Percentiles rank a stretch among this genome's conserved stretches.
phyloP scores from a whole-genome alignment of 1,284 basidiomycete species.

The Ganoderma lucidum region DNA sequence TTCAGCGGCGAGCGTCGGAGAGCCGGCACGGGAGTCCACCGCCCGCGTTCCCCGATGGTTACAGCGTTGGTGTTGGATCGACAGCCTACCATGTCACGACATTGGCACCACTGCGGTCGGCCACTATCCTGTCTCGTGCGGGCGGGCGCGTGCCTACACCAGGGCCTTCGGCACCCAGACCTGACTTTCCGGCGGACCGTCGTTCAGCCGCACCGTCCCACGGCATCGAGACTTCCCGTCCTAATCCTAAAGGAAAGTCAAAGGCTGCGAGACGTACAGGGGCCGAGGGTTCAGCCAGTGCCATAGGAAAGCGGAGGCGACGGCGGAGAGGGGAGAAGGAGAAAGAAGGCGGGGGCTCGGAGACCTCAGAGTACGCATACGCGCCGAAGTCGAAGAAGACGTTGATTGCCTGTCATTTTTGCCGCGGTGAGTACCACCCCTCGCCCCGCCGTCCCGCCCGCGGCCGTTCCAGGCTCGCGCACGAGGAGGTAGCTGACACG shows the following conservation, averaged over 20 bases:
- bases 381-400: conserved; percentile 54
- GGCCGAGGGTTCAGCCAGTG: conserved; percentile 6
- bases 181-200: conserved; percentile 7
- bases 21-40: conserved; percentile 24
- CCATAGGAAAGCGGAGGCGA: conserved; percentile 16
- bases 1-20: conserved; percentile 13
- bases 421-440: conserved; percentile 60
- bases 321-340: conserved; percentile 21
- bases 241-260: not conserved
- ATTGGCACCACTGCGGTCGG: conserved; percentile 24
- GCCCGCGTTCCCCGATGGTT: conserved; percentile 20
- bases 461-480: conserved; percentile 7
- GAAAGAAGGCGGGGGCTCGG: conserved; percentile 26
- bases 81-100: conserved; percentile 33
- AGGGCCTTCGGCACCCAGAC: conserved; percentile 5
- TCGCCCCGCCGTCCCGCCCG: conserved; percentile 7
- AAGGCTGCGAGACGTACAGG: not conserved
- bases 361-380: conserved; percentile 34
- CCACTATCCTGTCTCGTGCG: conserved; percentile 22
- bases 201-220: conserved; percentile 5
- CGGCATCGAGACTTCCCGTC: too few species aligned
- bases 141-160: conserved; percentile 11
- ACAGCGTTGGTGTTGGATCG: conserved; percentile 27
- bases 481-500: conserved; percentile 22
- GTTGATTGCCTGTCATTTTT: conserved; percentile 73